Percentiles rank a stretch among this genome's conserved stretches.
phyloP scores from a whole-genome alignment of 345 rosid species.

The Salix purpurea region DNA sequence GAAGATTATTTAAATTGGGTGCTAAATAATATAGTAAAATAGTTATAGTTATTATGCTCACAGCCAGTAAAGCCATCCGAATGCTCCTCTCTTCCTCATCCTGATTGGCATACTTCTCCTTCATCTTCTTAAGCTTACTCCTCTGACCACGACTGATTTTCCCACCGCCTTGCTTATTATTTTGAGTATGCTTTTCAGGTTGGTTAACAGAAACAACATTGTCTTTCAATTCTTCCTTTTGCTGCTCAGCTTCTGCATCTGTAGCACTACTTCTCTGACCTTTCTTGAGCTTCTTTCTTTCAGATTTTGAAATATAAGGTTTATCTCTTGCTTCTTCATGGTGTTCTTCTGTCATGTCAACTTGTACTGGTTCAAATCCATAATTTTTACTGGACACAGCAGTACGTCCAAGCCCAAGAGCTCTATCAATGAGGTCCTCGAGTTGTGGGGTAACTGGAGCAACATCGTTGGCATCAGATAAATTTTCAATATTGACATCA shows the following conservation, averaged over 20 bases:
- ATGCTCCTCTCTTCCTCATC: slow-evolving; percentile 90
- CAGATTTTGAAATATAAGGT: slow-evolving; percentile 79
- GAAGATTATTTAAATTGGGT: neutral
- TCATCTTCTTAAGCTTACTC: slow-evolving; percentile 90
- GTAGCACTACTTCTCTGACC: slow-evolving; percentile 45
- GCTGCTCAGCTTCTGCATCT: slow-evolving; percentile 32
- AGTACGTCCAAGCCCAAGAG: slow-evolving; percentile 84
- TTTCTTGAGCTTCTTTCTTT: slow-evolving; percentile 85
- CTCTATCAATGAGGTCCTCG: slow-evolving; percentile 90
- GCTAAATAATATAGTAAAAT: neutral
- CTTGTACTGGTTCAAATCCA: slow-evolving; percentile 37
- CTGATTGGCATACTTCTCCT: slow-evolving; percentile 95
- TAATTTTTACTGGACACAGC: slow-evolving; percentile 38
- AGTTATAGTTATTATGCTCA: slow-evolving; percentile 40
- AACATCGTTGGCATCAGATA: slow-evolving; percentile 35
- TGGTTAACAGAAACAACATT: slow-evolving; percentile 33
- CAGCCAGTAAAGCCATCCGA: slow-evolving; percentile 85
- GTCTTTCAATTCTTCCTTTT: slow-evolving; percentile 37
- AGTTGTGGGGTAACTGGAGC: slow-evolving; percentile 57
- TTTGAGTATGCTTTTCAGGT: slow-evolving; percentile 36
- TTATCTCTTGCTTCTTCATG: slow-evolving; percentile 56
- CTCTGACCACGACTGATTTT: slow-evolving; percentile 83
- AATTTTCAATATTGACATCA: slow-evolving; percentile 21
- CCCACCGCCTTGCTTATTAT: slow-evolving; percentile 49
- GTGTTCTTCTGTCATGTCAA: slow-evolving; percentile 36